Evolutionary conservation across 441 rosid genomes (phyloP).

Genomic region (Biscutella laevigata): DNA sequence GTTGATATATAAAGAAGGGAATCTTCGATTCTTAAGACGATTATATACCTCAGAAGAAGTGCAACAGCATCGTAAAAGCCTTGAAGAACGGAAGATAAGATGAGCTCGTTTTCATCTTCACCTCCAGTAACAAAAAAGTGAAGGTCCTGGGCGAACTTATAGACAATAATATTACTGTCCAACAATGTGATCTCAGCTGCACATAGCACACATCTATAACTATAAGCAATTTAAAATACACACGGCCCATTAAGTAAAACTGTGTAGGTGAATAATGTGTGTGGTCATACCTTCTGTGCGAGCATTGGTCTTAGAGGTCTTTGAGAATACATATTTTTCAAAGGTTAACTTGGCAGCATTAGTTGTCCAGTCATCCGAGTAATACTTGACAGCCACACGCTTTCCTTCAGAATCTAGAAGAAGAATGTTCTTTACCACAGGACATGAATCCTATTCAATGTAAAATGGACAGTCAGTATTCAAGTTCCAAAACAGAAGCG

Average conservation of each 20-base stretch:
- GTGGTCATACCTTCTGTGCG: constrained; percentile 59
- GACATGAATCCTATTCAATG: constrained; percentile 55
- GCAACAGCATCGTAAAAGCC: constrained; percentile 78
- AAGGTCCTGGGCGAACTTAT: constrained; percentile 83
- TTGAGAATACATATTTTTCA: constrained; percentile 57
- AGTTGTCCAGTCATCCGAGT: constrained; percentile 84
- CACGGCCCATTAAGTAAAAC: not conserved
- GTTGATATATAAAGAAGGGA: not conserved
- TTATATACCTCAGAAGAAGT: constrained; percentile 64
- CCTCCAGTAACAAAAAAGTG: constrained; percentile 78
- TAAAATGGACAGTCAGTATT: not conserved
- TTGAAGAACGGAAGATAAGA: constrained; percentile 77
- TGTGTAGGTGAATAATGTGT: not conserved
- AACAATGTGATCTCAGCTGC: constrained; percentile 82
- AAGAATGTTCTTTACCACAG: constrained; percentile 75
- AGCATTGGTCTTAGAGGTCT: constrained; percentile 81
- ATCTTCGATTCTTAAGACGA: not conserved
- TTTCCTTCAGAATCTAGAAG: constrained; percentile 90
- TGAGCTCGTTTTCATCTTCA: constrained; percentile 61
- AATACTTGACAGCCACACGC: constrained; percentile 81
- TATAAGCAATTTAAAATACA: not conserved
- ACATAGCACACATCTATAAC: too few species aligned
- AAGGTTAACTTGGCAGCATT: constrained; percentile 59
- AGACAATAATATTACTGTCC: constrained; percentile 56
- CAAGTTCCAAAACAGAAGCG: not conserved